Conservation (phyloP, 495 filamentous ascomycete species). For the Usnea hakonensis region DNA sequence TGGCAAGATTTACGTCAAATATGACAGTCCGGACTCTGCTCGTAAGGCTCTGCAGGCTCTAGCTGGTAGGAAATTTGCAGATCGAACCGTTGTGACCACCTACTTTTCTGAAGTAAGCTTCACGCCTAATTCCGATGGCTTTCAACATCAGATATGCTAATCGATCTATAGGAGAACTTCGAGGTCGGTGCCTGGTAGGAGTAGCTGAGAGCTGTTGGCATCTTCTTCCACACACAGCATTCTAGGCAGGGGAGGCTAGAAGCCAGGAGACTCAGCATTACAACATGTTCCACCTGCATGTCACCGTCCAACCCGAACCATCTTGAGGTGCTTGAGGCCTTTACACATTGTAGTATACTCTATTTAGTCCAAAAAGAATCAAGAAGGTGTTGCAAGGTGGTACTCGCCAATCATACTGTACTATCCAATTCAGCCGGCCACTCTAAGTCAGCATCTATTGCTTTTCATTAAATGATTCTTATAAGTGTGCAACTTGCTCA, state of each 20-base stretch:
- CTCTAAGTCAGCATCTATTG: no score
- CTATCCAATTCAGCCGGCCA: no score
- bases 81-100: slow-evolving; percentile 91
- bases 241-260: not conserved
- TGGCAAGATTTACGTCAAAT: slow-evolving; percentile 97
- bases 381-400: not conserved
- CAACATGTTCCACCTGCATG: not conserved
- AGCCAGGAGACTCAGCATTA: not conserved
- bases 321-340: not conserved
- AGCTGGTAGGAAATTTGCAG: slow-evolving; percentile 89
- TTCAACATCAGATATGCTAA: slow-evolving; percentile 4
- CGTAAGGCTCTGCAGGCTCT: slow-evolving; percentile 75
- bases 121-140: not conserved
- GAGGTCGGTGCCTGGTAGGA: slow-evolving; percentile 68
- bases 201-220: not conserved
- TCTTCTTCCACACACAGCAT: not conserved
- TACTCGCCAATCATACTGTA: not conserved
- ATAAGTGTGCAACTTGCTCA: no score
- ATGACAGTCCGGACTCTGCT: slow-evolving; percentile 68
- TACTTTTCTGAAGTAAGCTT: slow-evolving; percentile 79
- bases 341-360: not conserved
- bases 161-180: slow-evolving; percentile 57
- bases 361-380: not conserved
- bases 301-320: not conserved
- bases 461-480: no score